Evolutionary conservation across 2,329 filamentous ascomycete genomes (phyloP).

Genomic region (Microsporum ferrugineum): DNA sequence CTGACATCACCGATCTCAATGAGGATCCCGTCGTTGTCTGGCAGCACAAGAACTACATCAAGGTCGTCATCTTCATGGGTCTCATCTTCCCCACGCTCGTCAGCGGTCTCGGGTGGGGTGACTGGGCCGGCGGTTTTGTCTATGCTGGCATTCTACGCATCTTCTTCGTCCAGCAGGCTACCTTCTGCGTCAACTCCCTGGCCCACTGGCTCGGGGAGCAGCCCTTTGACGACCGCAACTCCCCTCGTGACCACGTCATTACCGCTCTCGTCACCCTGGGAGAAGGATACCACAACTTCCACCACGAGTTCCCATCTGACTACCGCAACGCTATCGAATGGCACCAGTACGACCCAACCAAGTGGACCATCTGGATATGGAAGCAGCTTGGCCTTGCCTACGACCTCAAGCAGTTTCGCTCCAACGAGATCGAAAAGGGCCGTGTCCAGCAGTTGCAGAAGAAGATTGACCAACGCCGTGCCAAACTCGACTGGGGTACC

Average conservation of each 20-base stretch:
- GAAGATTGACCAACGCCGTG: slow-evolving; percentile 81
- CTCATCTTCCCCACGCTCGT: slow-evolving; percentile 64
- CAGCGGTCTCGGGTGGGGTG: slow-evolving; percentile 66
- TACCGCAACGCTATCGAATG: slow-evolving; percentile 87
- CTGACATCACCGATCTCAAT: slow-evolving; percentile 79
- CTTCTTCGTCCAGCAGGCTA: slow-evolving; percentile 84
- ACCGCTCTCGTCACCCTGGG: slow-evolving; percentile 76
- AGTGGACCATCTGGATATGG: slow-evolving; percentile 77
- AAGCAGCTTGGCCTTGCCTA: slow-evolving; percentile 75
- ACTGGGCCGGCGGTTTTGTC: slow-evolving; percentile 71
- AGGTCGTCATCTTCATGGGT: slow-evolving; percentile 66
- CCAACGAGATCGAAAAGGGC: slow-evolving; percentile 88
- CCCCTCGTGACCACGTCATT: slow-evolving; percentile 75
- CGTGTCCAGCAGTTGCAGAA: slow-evolving; percentile 80
- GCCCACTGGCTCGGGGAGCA: slow-evolving; percentile 88
- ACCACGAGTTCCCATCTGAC: slow-evolving; percentile 87
- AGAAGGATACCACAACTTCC: slow-evolving; percentile 91
- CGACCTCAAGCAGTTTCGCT: slow-evolving; percentile 80
- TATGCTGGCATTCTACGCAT: slow-evolving; percentile 77
- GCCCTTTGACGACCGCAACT: slow-evolving; percentile 87
- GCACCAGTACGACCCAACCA: slow-evolving; percentile 86
- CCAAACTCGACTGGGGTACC: slow-evolving; percentile 72
- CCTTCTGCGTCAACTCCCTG: slow-evolving; percentile 85
- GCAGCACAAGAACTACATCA: slow-evolving; percentile 80
- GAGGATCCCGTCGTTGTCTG: slow-evolving; percentile 74